Percentiles rank a stretch among this genome's conserved stretches.
Conservation (phyloP, 192 early-diverging fungal genomes). For the Coemansia sp. region DNA sequence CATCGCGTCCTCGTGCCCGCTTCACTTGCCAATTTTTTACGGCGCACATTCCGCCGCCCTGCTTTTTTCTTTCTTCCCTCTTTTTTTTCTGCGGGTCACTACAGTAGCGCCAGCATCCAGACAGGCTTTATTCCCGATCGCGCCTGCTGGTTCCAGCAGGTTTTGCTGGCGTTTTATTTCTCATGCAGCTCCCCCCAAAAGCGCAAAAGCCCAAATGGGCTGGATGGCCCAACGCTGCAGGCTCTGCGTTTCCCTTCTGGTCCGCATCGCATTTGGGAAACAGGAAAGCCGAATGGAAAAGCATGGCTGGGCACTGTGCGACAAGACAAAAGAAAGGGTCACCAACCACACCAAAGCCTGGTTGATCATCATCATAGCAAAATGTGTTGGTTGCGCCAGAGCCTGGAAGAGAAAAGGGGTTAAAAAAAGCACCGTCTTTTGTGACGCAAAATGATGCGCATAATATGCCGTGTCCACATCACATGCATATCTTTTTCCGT, state of each 20-base stretch:
- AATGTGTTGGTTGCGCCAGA: background rate
- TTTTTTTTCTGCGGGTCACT: background rate
- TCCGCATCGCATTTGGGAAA: background rate
- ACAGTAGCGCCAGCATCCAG: no score
- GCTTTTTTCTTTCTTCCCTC: background rate
- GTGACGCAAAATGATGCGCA: conserved; percentile 12
- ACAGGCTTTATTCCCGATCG: no score
- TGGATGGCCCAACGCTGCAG: background rate
- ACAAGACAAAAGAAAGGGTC: no score
- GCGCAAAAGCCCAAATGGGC: background rate
- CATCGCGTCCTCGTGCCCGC: conserved; percentile 12
- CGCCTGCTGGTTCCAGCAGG: no score
- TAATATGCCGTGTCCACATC: conserved; percentile 13
- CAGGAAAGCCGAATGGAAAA: background rate
- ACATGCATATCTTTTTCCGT: background rate
- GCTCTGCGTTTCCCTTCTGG: background rate
- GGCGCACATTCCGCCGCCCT: background rate
- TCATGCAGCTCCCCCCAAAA: background rate
- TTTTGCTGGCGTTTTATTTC: background rate
- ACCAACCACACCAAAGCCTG: background rate
- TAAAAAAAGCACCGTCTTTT: background rate
- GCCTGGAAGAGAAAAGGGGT: background rate
- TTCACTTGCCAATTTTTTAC: background rate
- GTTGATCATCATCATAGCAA: background rate
- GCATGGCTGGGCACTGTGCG: background rate